Evolutionary conservation across 139 green algal species (phyloP), one percentile per base, ranked within the genome.

Genomic region (Chlorella sp.): DNA sequence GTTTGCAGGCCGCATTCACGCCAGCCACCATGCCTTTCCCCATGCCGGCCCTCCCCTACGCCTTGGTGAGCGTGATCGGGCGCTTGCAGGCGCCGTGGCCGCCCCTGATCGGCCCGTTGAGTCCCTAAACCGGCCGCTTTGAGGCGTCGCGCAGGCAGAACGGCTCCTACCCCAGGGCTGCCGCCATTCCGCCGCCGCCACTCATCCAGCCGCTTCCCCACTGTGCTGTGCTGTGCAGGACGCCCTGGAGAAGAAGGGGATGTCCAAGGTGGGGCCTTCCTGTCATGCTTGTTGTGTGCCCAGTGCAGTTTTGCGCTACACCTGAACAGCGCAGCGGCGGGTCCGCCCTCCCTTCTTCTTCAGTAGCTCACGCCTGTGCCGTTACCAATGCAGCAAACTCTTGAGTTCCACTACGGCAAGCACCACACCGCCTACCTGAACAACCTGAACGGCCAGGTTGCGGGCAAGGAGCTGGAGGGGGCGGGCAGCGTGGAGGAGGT

Each of bases 371-470:
- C 48, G 48, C 48, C 7, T 57, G 48, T 57, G 5, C 48, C 48
- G 5, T 9, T 57, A 9, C 48, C 48, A 57, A 57, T 21, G 42
- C 79, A 85, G 79, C 53, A 11, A 34, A 81, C 75, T 18, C 34
- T 99, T 60, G 93, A 99, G 79, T 95, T 97, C 80, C 97, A 99
- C 93, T 98, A 94, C 92, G 97, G 96, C 91, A 99, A 98, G 94
- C 97, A 99, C 92, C 97, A 99, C 93, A 85, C 79, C 48, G 79
- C 84, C 0, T 88, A 98, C 94, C 91, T 90, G 57, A 97, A 96
- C 87, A 96, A 90, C 84, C 97, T 96, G 28, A 97, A 94, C 0
- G 92, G 96, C 37, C 79, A 93, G 89, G 76, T 99, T 82, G 94
- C 97, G 36, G 97, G 95, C 87, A 99, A 94, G 69, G 93, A 96